Percentiles rank a stretch among this genome's conserved stretches.
These are phyloP conservation scores for Talaromyces adpressus DNA, from an alignment of 495 filamentous ascomycete genomes.

Conservation along the genomic window DNA sequence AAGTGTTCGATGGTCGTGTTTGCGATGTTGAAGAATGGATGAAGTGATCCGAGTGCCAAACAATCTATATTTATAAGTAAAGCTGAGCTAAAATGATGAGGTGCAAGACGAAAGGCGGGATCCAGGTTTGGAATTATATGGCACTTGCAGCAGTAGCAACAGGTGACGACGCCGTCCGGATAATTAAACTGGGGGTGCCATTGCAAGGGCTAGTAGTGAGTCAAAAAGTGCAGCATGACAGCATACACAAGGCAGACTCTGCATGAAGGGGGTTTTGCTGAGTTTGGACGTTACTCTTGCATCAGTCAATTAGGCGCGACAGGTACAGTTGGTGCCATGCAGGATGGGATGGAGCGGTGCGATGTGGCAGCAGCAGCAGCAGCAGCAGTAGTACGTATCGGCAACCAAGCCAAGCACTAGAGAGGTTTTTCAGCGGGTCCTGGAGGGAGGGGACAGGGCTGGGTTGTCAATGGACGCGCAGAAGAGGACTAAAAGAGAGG, in stretches of 20 bases:
- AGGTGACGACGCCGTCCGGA: constrained; percentile 2
- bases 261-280: constrained; percentile 3
- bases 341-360: constrained; percentile 6
- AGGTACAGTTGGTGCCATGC: constrained; percentile 8
- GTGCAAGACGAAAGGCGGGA: neutral
- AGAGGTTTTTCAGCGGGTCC: constrained; percentile 1
- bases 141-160: constrained; percentile 2
- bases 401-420: neutral
- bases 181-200: constrained; percentile 1
- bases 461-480: neutral
- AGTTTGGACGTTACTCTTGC: constrained; percentile 5
- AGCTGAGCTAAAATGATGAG: neutral
- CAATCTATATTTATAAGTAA: neutral
- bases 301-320: constrained; percentile 6
- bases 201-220: constrained; percentile 6
- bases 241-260: constrained; percentile 11
- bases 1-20: neutral
- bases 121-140: constrained; percentile 3
- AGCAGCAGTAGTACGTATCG: neutral
- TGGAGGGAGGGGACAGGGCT: constrained; percentile 4
- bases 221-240: constrained; percentile 7
- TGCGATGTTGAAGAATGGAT: neutral
- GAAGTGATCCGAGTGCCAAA: neutral
- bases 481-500: neutral
- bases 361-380: neutral